phyloP scores from a whole-genome alignment of 768 basidiomycete genomes.

The Leccinum subgranulosum region DNA sequence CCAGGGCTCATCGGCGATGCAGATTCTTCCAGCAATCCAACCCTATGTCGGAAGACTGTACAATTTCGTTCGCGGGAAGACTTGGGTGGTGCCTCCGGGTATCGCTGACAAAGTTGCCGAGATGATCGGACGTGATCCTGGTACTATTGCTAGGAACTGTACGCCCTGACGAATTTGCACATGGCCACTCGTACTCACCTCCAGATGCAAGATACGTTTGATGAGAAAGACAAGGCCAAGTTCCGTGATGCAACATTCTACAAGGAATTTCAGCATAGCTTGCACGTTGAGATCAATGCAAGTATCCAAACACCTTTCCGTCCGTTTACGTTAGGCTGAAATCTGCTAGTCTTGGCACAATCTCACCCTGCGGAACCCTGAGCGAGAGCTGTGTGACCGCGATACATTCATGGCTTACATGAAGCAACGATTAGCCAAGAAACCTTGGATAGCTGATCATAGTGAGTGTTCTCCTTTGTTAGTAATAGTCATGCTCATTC shows the following conservation, averaged over 20 bases:
- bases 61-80: constrained; percentile 59
- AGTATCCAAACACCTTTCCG: neutral
- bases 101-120: constrained; percentile 37
- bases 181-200: neutral
- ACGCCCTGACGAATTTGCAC: neutral
- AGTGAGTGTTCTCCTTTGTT: constrained; percentile 1
- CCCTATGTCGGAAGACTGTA: constrained; percentile 45
- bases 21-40: constrained; percentile 57
- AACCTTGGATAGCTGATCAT: constrained; percentile 59
- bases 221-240: constrained; percentile 46
- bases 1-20: constrained; percentile 62
- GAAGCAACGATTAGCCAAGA: constrained; percentile 48
- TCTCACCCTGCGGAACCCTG: constrained; percentile 40
- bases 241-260: constrained; percentile 51
- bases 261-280: constrained; percentile 42
- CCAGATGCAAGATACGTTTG: constrained; percentile 32
- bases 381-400: constrained; percentile 30
- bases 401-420: constrained; percentile 43
- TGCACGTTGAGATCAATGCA: constrained; percentile 48
- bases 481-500: neutral
- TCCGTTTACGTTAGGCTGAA: neutral
- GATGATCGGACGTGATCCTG: constrained; percentile 35
- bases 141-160: constrained; percentile 44
- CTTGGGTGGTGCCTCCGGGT: constrained; percentile 53
- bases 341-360: constrained; percentile 30